Evolutionary conservation across 306 rosid genomes (phyloP).

Genomic region (Adenanthera pavonina): DNA sequence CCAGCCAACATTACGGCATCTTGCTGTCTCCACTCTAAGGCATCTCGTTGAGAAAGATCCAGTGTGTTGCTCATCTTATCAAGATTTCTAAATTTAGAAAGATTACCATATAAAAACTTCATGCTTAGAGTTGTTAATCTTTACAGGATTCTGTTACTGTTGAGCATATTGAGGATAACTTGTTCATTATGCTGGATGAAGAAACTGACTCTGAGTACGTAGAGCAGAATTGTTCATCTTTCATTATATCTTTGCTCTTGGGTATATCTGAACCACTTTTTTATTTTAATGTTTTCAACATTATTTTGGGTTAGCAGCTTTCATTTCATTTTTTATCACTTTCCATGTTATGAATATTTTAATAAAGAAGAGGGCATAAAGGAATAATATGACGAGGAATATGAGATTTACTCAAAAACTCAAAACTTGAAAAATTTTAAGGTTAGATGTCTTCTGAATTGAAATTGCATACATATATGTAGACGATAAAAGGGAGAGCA

Average conservation of each 20-base stretch:
- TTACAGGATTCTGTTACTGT: constrained; percentile 78
- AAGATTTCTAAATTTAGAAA: constrained; percentile 27
- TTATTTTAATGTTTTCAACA: neutral
- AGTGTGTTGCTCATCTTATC: constrained; percentile 51
- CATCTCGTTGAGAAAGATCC: constrained; percentile 98
- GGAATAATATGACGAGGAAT: neutral
- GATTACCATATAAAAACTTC: constrained; percentile 32
- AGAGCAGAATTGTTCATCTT: constrained; percentile 22
- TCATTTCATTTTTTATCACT: neutral
- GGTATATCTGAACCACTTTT: constrained; percentile 22
- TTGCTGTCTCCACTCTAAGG: constrained; percentile 89
- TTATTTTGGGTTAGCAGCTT: neutral
- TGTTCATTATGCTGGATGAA: constrained; percentile 95
- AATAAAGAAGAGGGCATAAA: neutral
- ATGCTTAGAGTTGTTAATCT: constrained; percentile 42
- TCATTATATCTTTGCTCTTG: constrained; percentile 26
- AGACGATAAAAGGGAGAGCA: neutral
- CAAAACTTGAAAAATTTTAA: neutral
- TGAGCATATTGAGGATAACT: constrained; percentile 88
- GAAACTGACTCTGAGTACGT: constrained; percentile 97
- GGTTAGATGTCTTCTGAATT: neutral
- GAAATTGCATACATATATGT: neutral
- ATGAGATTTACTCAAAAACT: neutral
- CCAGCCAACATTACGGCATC: constrained; percentile 96
- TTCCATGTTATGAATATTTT: neutral